Evolutionary conservation across 1,284 basidiomycete species (phyloP), one percentile per base, ranked within the genome.

Genomic region (Ustilago shanxiensis): DNA sequence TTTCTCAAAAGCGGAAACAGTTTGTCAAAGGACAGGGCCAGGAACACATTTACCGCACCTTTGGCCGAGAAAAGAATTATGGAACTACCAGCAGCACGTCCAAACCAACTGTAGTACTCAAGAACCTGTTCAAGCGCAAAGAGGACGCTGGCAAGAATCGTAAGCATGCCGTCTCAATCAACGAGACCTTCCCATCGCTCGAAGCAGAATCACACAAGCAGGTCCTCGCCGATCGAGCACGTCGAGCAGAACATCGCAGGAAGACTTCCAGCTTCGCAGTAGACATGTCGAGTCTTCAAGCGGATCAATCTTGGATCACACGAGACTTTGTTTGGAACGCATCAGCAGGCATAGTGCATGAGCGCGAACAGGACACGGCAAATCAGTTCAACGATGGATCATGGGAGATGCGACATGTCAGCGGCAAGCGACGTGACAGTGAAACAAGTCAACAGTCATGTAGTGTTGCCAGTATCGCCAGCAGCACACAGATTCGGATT

Each of bases 181-280:
- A 77, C 61, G 77, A 72, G 3, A 54, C 39, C 8, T 79, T 79
- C 24, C 77, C 77, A 22, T 72, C 77, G 8, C 59, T 79, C 35
- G 77, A 79, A 20, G 37, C 69, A 0, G 55, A 55, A 7, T 79
- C 72, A 18, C 77, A 79, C 56, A 61, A 64, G 22, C 72, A 79
- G 29, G 59, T 79, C 33, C 53, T 79, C 4, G 52, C 58, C 2
- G 65, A 79, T 2, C 33, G 72, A 26, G 72, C 72, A 16, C 51
- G 72, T 20, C 55, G 64, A 24, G 60, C 61, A 5, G 61, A 67
- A n/a, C 67, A 72, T 44, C 22, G 44, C 3, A 54, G 66, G 16
- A 72, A 66, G 28, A 18, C 47, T 0, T 69, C 69, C 1, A 57
- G 58, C 33, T 62, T 72, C 18, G 69, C 69, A 3, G 65, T 77